phyloP scores from a whole-genome alignment of 768 basidiomycete species.

The Gloeopeniophorella convolvens region DNA sequence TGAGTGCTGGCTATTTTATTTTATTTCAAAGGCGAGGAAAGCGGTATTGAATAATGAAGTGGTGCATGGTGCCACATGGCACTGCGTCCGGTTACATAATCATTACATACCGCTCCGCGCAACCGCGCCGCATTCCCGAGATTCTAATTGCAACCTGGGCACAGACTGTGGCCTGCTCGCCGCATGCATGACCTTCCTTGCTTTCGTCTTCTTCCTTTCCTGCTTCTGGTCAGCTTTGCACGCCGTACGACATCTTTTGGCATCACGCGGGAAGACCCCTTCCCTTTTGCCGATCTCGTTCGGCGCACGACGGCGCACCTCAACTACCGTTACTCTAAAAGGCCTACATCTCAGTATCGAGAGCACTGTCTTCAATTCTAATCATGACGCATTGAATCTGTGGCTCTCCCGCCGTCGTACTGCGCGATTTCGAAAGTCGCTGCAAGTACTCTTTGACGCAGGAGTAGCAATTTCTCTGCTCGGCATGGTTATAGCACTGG shows the following conservation, averaged over 20 bases:
- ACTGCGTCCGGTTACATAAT: too few species aligned
- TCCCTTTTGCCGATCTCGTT: not conserved
- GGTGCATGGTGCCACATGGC: too few species aligned
- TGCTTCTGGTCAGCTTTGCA: slow-evolving; percentile 7
- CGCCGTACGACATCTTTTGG: not conserved
- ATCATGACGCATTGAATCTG: slow-evolving; percentile 3
- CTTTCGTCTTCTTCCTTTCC: not conserved
- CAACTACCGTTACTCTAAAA: slow-evolving; percentile 5
- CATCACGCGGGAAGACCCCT: not conserved
- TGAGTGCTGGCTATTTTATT: too few species aligned
- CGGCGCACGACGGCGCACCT: not conserved
- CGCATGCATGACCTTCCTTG: slow-evolving; percentile 10
- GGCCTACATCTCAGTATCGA: slow-evolving; percentile 12
- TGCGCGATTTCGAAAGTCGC: slow-evolving; percentile 20
- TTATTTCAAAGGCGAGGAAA: too few species aligned
- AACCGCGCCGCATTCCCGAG: too few species aligned
- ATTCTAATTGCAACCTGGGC: too few species aligned
- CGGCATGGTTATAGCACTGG: slow-evolving; percentile 11
- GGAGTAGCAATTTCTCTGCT: slow-evolving; percentile 4
- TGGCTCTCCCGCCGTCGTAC: not conserved
- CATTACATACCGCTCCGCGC: too few species aligned
- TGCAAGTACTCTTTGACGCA: slow-evolving; percentile 32
- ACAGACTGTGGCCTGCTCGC: too few species aligned
- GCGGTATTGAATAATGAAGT: too few species aligned
- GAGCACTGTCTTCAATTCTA: slow-evolving; percentile 15